A percentile compares a stretch with the other conserved stretches of the same genome.
phyloP scores from a whole-genome alignment of 2,329 filamentous ascomycete species.

The Colletotrichum echinochloae region DNA sequence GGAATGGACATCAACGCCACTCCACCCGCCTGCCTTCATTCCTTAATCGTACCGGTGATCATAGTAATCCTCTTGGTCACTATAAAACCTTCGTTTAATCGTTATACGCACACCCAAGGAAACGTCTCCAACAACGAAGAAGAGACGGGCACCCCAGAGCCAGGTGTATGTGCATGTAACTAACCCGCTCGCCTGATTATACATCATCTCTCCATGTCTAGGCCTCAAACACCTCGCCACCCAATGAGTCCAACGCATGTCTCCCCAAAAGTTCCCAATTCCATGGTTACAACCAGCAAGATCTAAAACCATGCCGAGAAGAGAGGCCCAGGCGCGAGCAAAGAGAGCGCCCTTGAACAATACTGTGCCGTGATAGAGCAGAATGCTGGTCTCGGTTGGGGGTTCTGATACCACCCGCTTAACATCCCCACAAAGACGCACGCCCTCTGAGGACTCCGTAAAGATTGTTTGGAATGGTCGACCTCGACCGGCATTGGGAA shows the following conservation, averaged over 20 bases:
- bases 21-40: no score
- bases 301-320: conserved; percentile 8
- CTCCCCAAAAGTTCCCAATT: background rate
- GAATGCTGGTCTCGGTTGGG: background rate
- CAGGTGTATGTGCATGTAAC: background rate
- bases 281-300: background rate
- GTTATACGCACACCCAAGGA: background rate
- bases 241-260: background rate
- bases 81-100: background rate
- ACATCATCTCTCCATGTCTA: background rate
- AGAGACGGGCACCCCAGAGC: background rate
- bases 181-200: background rate
- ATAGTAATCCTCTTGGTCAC: background rate
- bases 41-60: background rate
- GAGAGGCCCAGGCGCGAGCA: background rate
- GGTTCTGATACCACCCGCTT: background rate
- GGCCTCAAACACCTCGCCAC: conserved; percentile 1
- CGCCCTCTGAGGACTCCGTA: background rate
- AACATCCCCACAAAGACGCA: background rate
- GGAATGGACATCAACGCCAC: background rate
- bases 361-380: background rate
- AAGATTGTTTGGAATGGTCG: background rate
- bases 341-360: background rate
- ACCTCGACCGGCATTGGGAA: background rate
- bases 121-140: background rate